Evolutionary conservation across 1,139 yeast genomes (phyloP), one percentile per base, ranked within the genome.

Genomic region (Insectozyma bohioensis): DNA sequence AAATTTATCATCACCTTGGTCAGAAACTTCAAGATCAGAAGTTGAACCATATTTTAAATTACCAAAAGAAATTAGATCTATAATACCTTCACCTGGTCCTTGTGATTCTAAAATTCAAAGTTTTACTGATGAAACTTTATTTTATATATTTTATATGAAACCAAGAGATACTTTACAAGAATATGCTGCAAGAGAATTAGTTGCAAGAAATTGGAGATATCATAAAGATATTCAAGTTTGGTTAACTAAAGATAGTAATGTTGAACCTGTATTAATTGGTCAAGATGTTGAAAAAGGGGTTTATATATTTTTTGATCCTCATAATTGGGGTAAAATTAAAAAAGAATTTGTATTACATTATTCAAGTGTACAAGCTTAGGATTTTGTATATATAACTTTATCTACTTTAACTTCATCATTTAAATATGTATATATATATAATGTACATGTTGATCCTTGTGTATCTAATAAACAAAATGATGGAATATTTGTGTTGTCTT

Each of bases 261-360:
- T 83, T 42, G 97, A 92, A 55, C 97, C 97, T 0, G 77, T 86
- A 11, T 83, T 82, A 46, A 88, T 87, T 36, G 78, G 87, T 19
- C 84, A 81, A 34, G 85, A 85, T 43, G 88, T 92, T 31, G 98
- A 94, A 61, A 78, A 92, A 43, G 97, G 98, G 2, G 83, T 90
- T n/a, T 94, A 92, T 56, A 83, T 90, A 28, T 92, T 94, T 57
- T 94, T 94, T 56, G 98, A 94, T 53, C 97, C 97, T 4, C 87
- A 83, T 46, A 78, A 85, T 41, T 94, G 99, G 99, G 95, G 87
- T 51, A 86, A 87, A 61, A 88, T 92, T 46, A 88, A 85, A 51
- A 82, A 84, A 60, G 90, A 83, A 54, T 81, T 84, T 60, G 78
- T 82, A 23, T 69, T 84, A 49, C 80, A 79, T 52, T 84, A 84